A percentile compares a stretch with the other conserved stretches of the same genome.
phyloP scores from a whole-genome alignment of 139 green algal genomes.

The Dunaliella sp. region DNA sequence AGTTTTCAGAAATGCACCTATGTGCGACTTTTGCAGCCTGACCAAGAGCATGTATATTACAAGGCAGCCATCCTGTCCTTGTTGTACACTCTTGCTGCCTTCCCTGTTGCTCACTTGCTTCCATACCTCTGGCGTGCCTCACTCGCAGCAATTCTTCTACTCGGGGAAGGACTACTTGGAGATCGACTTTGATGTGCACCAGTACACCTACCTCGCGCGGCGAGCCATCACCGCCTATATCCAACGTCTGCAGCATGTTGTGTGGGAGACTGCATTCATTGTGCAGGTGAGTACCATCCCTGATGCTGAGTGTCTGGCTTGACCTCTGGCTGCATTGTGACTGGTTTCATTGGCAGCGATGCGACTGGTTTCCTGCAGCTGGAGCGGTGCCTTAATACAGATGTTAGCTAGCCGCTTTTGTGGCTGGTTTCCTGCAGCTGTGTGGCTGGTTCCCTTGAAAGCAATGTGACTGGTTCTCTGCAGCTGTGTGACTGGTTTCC shows the following conservation, averaged over 20 bases:
- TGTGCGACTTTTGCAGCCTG: no score
- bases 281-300: conserved; percentile 71
- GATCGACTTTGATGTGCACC: conserved; percentile 85
- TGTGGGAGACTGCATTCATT: conserved; percentile 82
- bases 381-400: no score
- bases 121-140: no score
- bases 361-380: not conserved
- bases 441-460: not conserved
- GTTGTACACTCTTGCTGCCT: not conserved
- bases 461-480: not conserved
- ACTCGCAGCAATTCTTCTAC: conserved; percentile 10
- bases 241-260: conserved; percentile 32
- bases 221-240: conserved; percentile 58
- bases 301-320: no score
- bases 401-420: not conserved
- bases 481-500: not conserved
- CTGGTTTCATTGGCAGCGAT: no score
- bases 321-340: no score
- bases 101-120: no score
- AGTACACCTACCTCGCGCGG: conserved; percentile 80
- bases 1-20: no score
- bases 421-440: not conserved
- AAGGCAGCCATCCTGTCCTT: no score
- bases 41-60: no score
- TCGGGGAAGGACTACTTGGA: conserved; percentile 27